Percentiles rank a stretch among this genome's conserved stretches.
Conservation (phyloP, 1,139 yeast species). For the Yamadazyma kanchanaburiensis region DNA sequence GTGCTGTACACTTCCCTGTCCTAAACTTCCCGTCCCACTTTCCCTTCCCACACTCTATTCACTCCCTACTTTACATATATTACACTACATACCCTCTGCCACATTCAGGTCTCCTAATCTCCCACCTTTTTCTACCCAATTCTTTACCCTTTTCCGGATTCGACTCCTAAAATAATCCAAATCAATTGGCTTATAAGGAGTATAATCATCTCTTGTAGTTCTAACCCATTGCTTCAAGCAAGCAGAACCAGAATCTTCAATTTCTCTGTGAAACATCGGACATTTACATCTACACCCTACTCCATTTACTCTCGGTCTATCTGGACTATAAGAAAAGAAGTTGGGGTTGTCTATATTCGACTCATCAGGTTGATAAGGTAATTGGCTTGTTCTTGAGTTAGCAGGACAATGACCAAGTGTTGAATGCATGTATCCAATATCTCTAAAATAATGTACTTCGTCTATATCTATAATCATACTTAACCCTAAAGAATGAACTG, state of each 20-base stretch:
- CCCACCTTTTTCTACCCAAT: conserved; percentile 24
- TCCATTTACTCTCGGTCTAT: conserved; percentile 48
- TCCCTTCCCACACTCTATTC: neutral
- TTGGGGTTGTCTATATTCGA: conserved; percentile 9
- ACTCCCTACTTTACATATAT: neutral
- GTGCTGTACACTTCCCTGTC: neutral
- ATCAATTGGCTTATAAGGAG: conserved; percentile 20
- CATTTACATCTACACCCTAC: conserved; percentile 87
- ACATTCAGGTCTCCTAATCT: conserved; percentile 19
- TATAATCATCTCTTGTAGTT: conserved; percentile 33
- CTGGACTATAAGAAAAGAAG: conserved; percentile 39
- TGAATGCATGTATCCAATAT: conserved; percentile 83
- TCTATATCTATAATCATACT: conserved; percentile 65
- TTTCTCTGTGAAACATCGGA: conserved; percentile 49
- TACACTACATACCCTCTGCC: conserved; percentile 4
- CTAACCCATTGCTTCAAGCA: conserved; percentile 60
- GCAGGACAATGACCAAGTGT: conserved; percentile 80
- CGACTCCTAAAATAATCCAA: conserved; percentile 33
- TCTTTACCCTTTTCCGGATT: conserved; percentile 25
- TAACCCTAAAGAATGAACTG: conserved; percentile 81
- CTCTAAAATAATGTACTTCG: conserved; percentile 84
- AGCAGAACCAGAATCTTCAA: conserved; percentile 52
- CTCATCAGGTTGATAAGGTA: conserved; percentile 36
- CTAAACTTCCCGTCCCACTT: neutral
- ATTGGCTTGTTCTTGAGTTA: conserved; percentile 50